These are phyloP conservation scores for Peronospora belbahrii DNA, from an alignment of 352 stramenopile genomes.

Conservation along the genomic window DNA sequence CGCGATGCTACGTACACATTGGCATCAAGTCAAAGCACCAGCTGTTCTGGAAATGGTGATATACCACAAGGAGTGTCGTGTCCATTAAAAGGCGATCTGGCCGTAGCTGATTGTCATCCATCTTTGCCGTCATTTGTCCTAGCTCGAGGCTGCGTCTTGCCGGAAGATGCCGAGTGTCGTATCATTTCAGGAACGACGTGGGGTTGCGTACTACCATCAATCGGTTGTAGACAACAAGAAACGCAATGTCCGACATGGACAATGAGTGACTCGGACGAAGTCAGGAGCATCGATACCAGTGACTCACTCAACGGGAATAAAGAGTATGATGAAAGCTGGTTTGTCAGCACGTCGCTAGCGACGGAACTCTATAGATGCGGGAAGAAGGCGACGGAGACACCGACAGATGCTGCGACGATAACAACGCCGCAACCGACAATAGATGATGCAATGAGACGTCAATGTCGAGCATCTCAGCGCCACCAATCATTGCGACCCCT, in stretches of 20 bases:
- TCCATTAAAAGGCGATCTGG: constrained; percentile 35
- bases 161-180: constrained; percentile 24
- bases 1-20: constrained; percentile 54
- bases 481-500: neutral
- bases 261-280: constrained; percentile 2
- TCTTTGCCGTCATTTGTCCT: constrained; percentile 32
- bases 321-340: constrained; percentile 20
- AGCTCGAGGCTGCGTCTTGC: constrained; percentile 15
- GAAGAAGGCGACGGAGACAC: constrained; percentile 8
- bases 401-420: neutral
- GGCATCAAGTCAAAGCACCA: constrained; percentile 9
- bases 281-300: constrained; percentile 10
- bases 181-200: constrained; percentile 19
- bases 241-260: constrained; percentile 11
- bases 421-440: constrained; percentile 21
- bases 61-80: constrained; percentile 29
- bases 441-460: constrained; percentile 1
- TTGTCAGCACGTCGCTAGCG: constrained; percentile 15
- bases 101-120: constrained; percentile 30
- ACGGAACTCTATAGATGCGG: constrained; percentile 20
- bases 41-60: constrained; percentile 33
- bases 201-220: constrained; percentile 29
- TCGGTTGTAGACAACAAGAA: constrained; percentile 12
- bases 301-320: constrained; percentile 16
- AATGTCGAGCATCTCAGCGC: neutral